Base-by-base conservation (phyloP, 352 stramenopile genomes). In the Hyaloperonospora arabidopsidis region DNA sequence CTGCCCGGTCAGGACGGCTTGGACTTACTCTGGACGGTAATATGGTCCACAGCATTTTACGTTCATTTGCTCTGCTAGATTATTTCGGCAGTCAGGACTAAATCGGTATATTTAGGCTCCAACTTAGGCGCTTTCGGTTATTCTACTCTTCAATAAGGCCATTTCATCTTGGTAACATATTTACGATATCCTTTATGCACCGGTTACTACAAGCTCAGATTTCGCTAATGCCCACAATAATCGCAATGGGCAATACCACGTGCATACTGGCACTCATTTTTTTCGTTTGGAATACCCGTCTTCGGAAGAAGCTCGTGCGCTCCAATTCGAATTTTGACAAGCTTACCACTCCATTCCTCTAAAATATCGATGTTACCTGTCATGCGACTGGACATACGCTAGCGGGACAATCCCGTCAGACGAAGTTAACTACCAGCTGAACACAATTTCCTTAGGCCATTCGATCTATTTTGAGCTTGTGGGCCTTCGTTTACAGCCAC, bases 41-140 rank as follows among this genome's bases (percentile, higher is more conserved):
- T 18, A 47, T 47, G 41, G 19, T 47, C 17, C 41, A 47, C 10
- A 47, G 41, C 21, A n/a, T 32, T 47, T 5, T 18, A 47, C 1
- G 5, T 32, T 47, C 41, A 47, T 21, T 32, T 47, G 41, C 13
- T 47, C 1, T 47, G 41, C 21, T 32, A 47, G 15, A 21, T 48
- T 18, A 41, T 41, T 18, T 18, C 5, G 35, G 11, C 35, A 2
- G 35, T 3, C 35, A 41, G 35, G 35, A 15, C 12, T 41, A 3
- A 15, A n/a, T 18, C 12, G 35, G n/a, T 18, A n/a, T 41, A 15
- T 18, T 5, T 3, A 3, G 4, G 2, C 12, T 18, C 35, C 35
- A 5, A 18, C 35, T 18, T 41, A 11, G 35, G 4, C 35, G 35
- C 3, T 14, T 5, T 15, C 35, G 5, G 35, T 41, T 18, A 41